phyloP scores from a whole-genome alignment of 2,329 filamentous ascomycete genomes.

The Epicoccum nigrum region DNA sequence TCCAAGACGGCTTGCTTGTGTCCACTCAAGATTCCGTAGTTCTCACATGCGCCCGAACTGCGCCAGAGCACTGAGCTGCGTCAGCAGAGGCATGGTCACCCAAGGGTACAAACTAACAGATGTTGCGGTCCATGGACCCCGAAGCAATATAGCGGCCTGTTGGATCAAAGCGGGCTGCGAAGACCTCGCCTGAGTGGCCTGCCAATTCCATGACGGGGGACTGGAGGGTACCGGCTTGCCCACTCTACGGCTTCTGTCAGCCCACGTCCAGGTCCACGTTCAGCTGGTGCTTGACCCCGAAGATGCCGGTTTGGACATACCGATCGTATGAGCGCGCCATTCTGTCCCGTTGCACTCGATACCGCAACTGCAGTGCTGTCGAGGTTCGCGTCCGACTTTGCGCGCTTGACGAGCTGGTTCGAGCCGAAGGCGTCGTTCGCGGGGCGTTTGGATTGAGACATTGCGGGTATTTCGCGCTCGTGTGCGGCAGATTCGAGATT shows the following conservation, averaged over 20 bases:
- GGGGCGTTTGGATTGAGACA: conserved; percentile 91
- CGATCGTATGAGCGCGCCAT: conserved; percentile 69
- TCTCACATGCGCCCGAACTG: conserved; percentile 90
- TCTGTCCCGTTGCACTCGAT: conserved; percentile 61
- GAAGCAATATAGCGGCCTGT: conserved; percentile 89
- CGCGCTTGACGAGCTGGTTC: conserved; percentile 85
- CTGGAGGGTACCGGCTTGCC: conserved; percentile 81
- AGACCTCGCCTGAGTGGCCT: conserved; percentile 81
- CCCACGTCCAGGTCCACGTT: conserved; percentile 23
- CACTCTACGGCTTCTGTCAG: conserved; percentile 62
- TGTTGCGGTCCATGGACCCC: conserved; percentile 91
- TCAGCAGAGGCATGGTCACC: conserved; percentile 19
- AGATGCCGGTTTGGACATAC: conserved; percentile 62
- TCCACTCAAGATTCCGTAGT: conserved; percentile 86
- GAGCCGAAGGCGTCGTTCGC: conserved; percentile 82
- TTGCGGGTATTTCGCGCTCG: conserved; percentile 49
- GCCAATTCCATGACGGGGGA: conserved; percentile 94
- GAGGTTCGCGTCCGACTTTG: conserved; percentile 71
- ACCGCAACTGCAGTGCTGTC: conserved; percentile 62
- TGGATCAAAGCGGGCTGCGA: conserved; percentile 87
- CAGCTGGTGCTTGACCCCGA: conserved; percentile 15
- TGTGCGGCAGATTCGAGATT: conserved; percentile 1
- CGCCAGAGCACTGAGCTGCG: conserved; percentile 79
- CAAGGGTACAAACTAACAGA: conserved; percentile 63
- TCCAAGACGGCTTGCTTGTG: conserved; percentile 92